These are phyloP conservation scores for Sanguinoderma infundibulare DNA, from an alignment of 1,284 basidiomycete species.

Conservation along the genomic window DNA sequence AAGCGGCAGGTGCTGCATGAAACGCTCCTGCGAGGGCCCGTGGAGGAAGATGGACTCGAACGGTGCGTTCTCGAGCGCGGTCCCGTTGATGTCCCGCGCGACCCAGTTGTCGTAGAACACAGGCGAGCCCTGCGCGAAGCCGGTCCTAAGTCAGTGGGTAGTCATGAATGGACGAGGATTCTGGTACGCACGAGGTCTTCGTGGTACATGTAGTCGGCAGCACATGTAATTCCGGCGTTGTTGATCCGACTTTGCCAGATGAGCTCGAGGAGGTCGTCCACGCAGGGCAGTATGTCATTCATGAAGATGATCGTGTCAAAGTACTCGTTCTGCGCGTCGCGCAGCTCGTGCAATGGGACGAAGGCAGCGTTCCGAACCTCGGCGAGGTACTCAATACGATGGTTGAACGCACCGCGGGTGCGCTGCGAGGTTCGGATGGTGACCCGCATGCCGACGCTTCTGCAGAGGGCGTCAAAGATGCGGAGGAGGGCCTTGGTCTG, in stretches of 20 bases:
- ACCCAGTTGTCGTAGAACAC: slow-evolving; percentile 99
- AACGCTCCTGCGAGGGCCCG: slow-evolving; percentile 71
- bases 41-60: slow-evolving; percentile 94
- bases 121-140: slow-evolving; percentile 60
- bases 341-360: slow-evolving; percentile 88
- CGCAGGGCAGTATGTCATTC: slow-evolving; percentile 96
- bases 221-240: slow-evolving; percentile 96
- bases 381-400: slow-evolving; percentile 97
- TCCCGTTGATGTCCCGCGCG: slow-evolving; percentile 95
- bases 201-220: slow-evolving; percentile 98
- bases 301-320: slow-evolving; percentile 97
- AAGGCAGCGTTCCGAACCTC: slow-evolving; percentile 96
- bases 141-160: slow-evolving; percentile 12
- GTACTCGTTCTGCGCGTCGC: slow-evolving; percentile 87
- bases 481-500: slow-evolving; percentile 94
- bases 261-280: slow-evolving; percentile 94
- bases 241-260: slow-evolving; percentile 92
- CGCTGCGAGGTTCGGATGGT: slow-evolving; percentile 91
- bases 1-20: slow-evolving; percentile 88
- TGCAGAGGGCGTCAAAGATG: slow-evolving; percentile 90
- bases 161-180: background rate
- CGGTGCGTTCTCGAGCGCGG: slow-evolving; percentile 93
- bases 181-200: slow-evolving; percentile 74
- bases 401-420: slow-evolving; percentile 94
- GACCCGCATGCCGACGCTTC: slow-evolving; percentile 87